These are phyloP conservation scores for Senna tora DNA, from an alignment of 306 rosid genomes.

Conservation along the genomic window DNA sequence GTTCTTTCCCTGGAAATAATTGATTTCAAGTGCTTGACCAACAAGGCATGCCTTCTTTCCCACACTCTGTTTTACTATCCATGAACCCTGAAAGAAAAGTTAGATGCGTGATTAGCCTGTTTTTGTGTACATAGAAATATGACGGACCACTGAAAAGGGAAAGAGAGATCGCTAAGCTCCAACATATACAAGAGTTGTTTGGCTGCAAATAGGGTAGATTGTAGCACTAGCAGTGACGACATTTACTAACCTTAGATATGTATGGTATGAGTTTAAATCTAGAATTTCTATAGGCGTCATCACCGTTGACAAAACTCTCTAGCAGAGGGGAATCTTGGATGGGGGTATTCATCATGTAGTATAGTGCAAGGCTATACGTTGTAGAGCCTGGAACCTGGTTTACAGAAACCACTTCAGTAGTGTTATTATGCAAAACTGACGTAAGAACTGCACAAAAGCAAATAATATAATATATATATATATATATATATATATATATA, in stretches of 20 bases:
- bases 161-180: slow-evolving; percentile 24
- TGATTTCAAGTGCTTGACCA: slow-evolving; percentile 82
- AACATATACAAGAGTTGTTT: not conserved
- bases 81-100: slow-evolving; percentile 72
- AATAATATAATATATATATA: slow-evolving; percentile 2
- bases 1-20: slow-evolving; percentile 81
- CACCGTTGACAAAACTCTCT: slow-evolving; percentile 76
- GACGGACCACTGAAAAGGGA: not conserved
- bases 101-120: slow-evolving; percentile 18
- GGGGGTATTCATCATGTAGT: slow-evolving; percentile 85
- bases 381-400: slow-evolving; percentile 85
- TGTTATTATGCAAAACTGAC: not conserved
- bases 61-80: slow-evolving; percentile 98
- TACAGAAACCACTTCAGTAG: slow-evolving; percentile 29
- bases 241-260: slow-evolving; percentile 74
- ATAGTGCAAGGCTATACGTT: slow-evolving; percentile 71
- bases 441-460: slow-evolving; percentile 19
- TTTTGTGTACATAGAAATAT: slow-evolving; percentile 9
- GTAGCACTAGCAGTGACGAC: not conserved
- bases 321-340: slow-evolving; percentile 73
- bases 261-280: slow-evolving; percentile 97
- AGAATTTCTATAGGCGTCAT: slow-evolving; percentile 79
- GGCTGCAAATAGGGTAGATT: slow-evolving; percentile 31
- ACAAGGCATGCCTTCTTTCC: slow-evolving; percentile 94
- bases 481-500: no score